Evolutionary conservation across 1,284 basidiomycete genomes (phyloP), one percentile per base, ranked within the genome.

Genomic region (Tilletia horrida): DNA sequence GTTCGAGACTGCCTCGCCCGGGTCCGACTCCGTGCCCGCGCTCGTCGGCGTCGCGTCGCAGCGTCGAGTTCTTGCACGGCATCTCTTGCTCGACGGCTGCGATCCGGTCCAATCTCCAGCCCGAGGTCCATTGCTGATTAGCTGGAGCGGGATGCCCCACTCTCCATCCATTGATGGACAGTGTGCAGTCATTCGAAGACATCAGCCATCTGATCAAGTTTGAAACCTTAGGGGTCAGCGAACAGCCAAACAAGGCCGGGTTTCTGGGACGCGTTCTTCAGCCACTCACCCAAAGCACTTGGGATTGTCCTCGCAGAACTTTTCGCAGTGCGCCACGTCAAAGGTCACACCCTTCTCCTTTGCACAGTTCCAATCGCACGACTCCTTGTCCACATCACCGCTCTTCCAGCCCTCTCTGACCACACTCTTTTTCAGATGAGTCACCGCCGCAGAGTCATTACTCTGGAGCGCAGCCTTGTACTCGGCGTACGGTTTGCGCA

Each of bases 31-130:
- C 55, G 16, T 59, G 55, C 13, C 55, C 55, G 11, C 55, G 55
- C 11, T 59, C 55, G 55, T 59, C 55, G 29, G 55, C 55, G 13
- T 59, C 29, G 55, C 25, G 25, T 31, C 55, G 55, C 13, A 59
- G n/a, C 16, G 55, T 59, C 3, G 55, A 29, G 55, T 59, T 59
- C 29, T 59, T 59, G 55, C 55, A 59, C 1, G 55, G 55, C 55
- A 59, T 59, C 29, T 59, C 55, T 14, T 35, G 55, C 55, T 59
- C 55, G 55, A 59, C 8, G 29, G 55, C 31, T 29, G 63, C 63
- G 25, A 64, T 64, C 7, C 63, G 40, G 55, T 64, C 63, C 11
- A 64, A 29, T 35, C 63, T 27, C 63, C 63, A 64, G 55, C 42
- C 63, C 7, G 63, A 64, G 55, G 63, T 64, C 44, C 44, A 52